Conservation (phyloP, 106 monocot genomes). For the Dioscorea zingiberensis region DNA sequence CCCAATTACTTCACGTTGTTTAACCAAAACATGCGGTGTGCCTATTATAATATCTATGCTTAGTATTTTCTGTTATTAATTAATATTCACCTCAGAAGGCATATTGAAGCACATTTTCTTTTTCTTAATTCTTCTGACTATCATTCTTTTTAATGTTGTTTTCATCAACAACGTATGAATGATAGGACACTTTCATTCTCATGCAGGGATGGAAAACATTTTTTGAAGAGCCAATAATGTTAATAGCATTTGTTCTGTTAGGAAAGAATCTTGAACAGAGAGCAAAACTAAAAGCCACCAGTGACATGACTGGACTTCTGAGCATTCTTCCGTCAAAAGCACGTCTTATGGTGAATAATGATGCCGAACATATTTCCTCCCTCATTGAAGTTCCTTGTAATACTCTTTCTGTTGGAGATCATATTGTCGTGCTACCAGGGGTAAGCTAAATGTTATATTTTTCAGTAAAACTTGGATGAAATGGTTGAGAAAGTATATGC, state of each 20-base stretch:
- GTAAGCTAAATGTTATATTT: constrained; percentile 30
- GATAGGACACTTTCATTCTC: background rate
- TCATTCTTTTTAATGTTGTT: too few relatives aligned
- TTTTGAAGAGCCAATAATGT: constrained; percentile 99
- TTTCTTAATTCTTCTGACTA: too few relatives aligned
- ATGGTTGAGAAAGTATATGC: too few relatives aligned
- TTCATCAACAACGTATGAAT: background rate
- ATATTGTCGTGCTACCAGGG: constrained; percentile 84
- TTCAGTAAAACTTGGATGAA: background rate
- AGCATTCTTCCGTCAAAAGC: constrained; percentile 94
- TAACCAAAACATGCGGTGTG: too few relatives aligned
- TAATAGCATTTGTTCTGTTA: constrained; percentile 95
- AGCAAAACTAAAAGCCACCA: constrained; percentile 97
- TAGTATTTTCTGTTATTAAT: too few relatives aligned
- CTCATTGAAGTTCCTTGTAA: constrained; percentile 81
- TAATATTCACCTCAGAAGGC: too few relatives aligned
- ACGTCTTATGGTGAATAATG: constrained; percentile 57
- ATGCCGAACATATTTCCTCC: constrained; percentile 34
- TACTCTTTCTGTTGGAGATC: constrained; percentile 79
- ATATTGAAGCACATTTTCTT: too few relatives aligned
- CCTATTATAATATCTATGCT: too few relatives aligned
- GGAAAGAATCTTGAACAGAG: constrained; percentile 98
- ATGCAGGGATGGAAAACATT: constrained; percentile 96
- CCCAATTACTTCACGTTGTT: too few relatives aligned
- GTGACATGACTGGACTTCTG: constrained; percentile 97